A percentile compares a stretch with the other conserved stretches of the same genome.
Evolutionary conservation across 768 basidiomycete genomes (phyloP).

Genomic region (Cyclocybe aegerita): DNA sequence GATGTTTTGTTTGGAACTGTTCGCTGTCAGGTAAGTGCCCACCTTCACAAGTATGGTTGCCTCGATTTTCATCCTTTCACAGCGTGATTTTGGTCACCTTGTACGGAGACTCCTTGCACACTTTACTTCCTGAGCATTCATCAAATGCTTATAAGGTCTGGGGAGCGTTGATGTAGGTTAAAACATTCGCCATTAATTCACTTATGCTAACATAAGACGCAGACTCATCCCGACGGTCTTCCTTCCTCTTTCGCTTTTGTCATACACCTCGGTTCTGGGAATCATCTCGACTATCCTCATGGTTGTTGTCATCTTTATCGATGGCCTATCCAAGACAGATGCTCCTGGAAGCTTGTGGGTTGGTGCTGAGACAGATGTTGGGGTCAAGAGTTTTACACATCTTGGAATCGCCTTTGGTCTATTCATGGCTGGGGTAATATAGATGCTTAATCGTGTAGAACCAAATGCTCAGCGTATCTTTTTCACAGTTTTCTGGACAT

Average conservation of each 20-base stretch:
- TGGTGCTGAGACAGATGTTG: constrained; percentile 67
- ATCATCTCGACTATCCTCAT: constrained; percentile 78
- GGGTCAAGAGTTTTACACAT: constrained; percentile 49
- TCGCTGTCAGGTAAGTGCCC: constrained; percentile 66
- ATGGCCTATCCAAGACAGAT: constrained; percentile 72
- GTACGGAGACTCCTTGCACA: constrained; percentile 83
- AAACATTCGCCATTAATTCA: background rate
- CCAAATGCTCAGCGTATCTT: background rate
- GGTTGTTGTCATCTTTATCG: constrained; percentile 74
- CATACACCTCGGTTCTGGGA: constrained; percentile 85
- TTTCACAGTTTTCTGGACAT: constrained; percentile 79
- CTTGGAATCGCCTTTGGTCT: constrained; percentile 84
- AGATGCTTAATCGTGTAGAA: background rate
- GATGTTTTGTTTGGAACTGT: constrained; percentile 86
- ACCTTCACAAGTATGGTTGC: background rate
- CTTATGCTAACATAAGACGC: constrained; percentile 3
- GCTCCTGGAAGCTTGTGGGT: constrained; percentile 81
- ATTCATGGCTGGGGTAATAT: constrained; percentile 84
- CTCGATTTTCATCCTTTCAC: background rate
- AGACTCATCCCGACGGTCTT: constrained; percentile 85
- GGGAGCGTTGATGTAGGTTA: constrained; percentile 66
- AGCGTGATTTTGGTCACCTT: constrained; percentile 89
- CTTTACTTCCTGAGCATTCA: constrained; percentile 66
- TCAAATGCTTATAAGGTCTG: constrained; percentile 73
- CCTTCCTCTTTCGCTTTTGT: constrained; percentile 82